Evolutionary conservation across 2,329 filamentous ascomycete species (phyloP).

Genomic region (Lecanosticta acicola): DNA sequence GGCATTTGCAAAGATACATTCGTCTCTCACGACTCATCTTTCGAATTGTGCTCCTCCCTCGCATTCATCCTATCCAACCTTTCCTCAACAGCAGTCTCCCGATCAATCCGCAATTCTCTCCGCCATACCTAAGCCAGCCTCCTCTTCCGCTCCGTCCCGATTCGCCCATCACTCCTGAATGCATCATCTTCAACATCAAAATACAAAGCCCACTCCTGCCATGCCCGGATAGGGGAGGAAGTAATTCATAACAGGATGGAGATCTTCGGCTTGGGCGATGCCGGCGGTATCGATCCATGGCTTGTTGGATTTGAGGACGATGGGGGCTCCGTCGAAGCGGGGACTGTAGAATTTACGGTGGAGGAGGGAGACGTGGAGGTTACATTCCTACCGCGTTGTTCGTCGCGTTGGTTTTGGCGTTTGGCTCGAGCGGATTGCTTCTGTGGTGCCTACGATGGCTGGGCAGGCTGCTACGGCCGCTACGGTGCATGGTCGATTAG

Average conservation of each 20-base stretch:
- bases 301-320: constrained; percentile 38
- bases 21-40: background rate
- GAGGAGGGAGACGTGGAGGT: constrained; percentile 28
- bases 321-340: constrained; percentile 26
- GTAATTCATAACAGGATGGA: constrained; percentile 45
- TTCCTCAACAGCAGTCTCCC: constrained; percentile 23
- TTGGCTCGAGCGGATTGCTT: constrained; percentile 29
- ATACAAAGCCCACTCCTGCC: constrained; percentile 49
- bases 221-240: constrained; percentile 46
- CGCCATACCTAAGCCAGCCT: constrained; percentile 31
- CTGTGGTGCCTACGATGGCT: constrained; percentile 34
- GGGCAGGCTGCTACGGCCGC: constrained; percentile 31
- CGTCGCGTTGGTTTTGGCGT: constrained; percentile 29
- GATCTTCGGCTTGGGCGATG: constrained; percentile 17
- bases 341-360: constrained; percentile 22
- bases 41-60: constrained; percentile 9
- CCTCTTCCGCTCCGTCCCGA: constrained; percentile 23
- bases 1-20: constrained; percentile 1
- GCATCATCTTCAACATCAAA: constrained; percentile 45
- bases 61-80: constrained; percentile 24
- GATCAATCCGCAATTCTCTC: constrained; percentile 25
- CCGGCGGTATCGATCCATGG: constrained; percentile 31
- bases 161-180: constrained; percentile 28
- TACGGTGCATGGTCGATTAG: constrained; percentile 26
- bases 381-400: constrained; percentile 30